Conservation (phyloP, 176 grass and related monocot genomes). For the Metroxylon sagu region DNA sequence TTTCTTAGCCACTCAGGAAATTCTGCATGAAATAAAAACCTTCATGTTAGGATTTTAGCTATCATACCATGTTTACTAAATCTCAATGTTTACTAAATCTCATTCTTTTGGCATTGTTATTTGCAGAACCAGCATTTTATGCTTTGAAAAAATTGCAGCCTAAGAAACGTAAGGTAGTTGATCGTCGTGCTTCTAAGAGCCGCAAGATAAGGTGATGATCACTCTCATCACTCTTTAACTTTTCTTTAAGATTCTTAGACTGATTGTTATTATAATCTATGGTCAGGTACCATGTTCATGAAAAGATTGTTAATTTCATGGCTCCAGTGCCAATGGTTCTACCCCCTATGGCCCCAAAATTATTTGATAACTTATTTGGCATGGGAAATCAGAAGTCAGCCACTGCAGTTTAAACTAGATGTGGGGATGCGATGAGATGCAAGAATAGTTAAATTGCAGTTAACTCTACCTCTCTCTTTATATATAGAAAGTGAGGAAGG, state of each 20-base stretch:
- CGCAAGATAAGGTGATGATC: constrained; percentile 66
- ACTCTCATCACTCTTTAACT: background rate
- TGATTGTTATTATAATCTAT: too few species aligned
- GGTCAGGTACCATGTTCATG: constrained; percentile 68
- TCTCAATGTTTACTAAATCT: too few species aligned
- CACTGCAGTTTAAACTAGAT: background rate
- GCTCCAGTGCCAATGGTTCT: constrained; percentile 46
- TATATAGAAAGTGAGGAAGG: too few species aligned
- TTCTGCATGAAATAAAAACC: too few species aligned
- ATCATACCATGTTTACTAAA: too few species aligned
- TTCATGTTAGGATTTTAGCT: too few species aligned
- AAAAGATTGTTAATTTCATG: constrained; percentile 95
- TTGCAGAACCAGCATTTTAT: constrained; percentile 66
- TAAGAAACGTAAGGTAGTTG: constrained; percentile 77
- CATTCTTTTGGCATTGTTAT: too few species aligned
- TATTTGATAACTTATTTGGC: constrained; percentile 84
- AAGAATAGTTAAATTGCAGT: too few species aligned
- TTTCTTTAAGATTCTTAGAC: background rate
- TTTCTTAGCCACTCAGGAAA: background rate
- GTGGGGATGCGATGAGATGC: too few species aligned
- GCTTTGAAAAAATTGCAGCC: constrained; percentile 63
- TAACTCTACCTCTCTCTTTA: too few species aligned
- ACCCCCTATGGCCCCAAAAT: constrained; percentile 55
- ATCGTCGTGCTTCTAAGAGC: constrained; percentile 84
- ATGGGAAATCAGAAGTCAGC: constrained; percentile 20